A percentile compares a stretch with the other conserved stretches of the same genome.
phyloP scores from a whole-genome alignment of 371 early-diverging fungal genomes.

The Mortierella sp. region DNA sequence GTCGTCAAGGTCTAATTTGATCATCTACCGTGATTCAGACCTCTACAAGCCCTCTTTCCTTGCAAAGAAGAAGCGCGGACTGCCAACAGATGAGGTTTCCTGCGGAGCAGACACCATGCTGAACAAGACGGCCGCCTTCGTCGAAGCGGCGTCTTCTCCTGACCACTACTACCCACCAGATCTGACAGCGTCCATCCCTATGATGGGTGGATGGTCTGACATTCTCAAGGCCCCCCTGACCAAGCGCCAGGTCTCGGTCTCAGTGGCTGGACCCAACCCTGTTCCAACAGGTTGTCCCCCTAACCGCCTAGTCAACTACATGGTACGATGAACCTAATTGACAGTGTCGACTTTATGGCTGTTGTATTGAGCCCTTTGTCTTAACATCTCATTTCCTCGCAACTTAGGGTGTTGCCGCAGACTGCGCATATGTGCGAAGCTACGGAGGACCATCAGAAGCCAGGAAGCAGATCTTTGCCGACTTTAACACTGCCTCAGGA shows the following conservation, averaged over 20 bases:
- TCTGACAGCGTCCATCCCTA: slow-evolving; percentile 15
- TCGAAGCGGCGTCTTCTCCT: slow-evolving; percentile 7
- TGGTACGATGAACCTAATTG: slow-evolving; percentile 19
- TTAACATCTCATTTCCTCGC: slow-evolving; percentile 21
- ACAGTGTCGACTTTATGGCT: no score
- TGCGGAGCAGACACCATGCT: slow-evolving; percentile 41
- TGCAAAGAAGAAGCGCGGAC: slow-evolving; percentile 13
- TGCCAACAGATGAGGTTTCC: slow-evolving; percentile 4
- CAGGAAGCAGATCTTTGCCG: slow-evolving; percentile 74
- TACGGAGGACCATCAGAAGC: slow-evolving; percentile 72
- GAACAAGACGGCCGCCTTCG: slow-evolving; percentile 9
- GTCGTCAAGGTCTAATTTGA: slow-evolving; percentile 37
- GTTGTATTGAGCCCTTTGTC: no score
- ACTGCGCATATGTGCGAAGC: slow-evolving; percentile 75
- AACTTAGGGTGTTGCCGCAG: slow-evolving; percentile 75
- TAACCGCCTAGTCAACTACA: slow-evolving; percentile 41
- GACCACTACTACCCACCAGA: slow-evolving; percentile 48
- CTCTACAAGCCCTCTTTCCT: slow-evolving; percentile 16
- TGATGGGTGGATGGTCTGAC: slow-evolving; percentile 19
- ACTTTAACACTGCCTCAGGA: slow-evolving; percentile 81
- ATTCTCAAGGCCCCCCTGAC: slow-evolving; percentile 11
- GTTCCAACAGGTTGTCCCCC: slow-evolving; percentile 49
- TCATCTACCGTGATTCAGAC: slow-evolving; percentile 81
- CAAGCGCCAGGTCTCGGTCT: slow-evolving; percentile 6
- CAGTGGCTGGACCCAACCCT: slow-evolving; percentile 41